A percentile compares a stretch with the other conserved stretches of the same genome.
These are phyloP conservation scores for Saccharomycopsis fermentans DNA, from an alignment of 805 yeast genomes.

Conservation along the genomic window DNA sequence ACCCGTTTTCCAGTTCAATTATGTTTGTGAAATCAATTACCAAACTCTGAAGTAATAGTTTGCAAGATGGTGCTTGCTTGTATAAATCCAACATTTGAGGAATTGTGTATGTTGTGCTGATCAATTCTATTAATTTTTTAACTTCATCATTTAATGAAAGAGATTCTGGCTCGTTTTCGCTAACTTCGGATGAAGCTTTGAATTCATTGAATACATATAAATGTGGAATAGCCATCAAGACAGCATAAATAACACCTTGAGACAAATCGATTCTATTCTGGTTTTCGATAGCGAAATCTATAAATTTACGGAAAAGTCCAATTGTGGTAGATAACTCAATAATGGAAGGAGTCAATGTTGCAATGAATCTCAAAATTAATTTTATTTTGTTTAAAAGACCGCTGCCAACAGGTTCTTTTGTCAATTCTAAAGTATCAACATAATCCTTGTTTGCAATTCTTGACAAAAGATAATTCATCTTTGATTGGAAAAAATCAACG, in stretches of 20 bases:
- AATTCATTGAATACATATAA: slow-evolving; percentile 34
- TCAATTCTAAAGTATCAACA: slow-evolving; percentile 56
- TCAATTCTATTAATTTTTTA: background rate
- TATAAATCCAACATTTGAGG: background rate
- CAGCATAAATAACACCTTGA: slow-evolving; percentile 56
- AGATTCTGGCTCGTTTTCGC: background rate
- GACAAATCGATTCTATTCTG: slow-evolving; percentile 21
- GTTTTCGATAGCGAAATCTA: slow-evolving; percentile 41
- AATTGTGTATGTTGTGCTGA: background rate
- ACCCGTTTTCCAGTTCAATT: background rate
- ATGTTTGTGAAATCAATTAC: background rate
- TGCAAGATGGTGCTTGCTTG: background rate
- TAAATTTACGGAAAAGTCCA: slow-evolving; percentile 39
- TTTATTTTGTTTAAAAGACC: slow-evolving; percentile 68
- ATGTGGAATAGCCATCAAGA: slow-evolving; percentile 57
- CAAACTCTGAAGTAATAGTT: background rate
- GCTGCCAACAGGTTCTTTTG: slow-evolving; percentile 30
- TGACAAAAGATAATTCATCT: slow-evolving; percentile 21
- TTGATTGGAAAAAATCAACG: slow-evolving; percentile 57
- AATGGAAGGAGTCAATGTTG: slow-evolving; percentile 50
- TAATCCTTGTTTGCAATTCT: slow-evolving; percentile 34
- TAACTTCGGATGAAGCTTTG: background rate
- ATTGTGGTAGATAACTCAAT: slow-evolving; percentile 19
- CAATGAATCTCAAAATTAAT: slow-evolving; percentile 57
- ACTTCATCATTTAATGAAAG: background rate